phyloP scores from a whole-genome alignment of 805 yeast species.

The Yarrowia alimentaria region DNA sequence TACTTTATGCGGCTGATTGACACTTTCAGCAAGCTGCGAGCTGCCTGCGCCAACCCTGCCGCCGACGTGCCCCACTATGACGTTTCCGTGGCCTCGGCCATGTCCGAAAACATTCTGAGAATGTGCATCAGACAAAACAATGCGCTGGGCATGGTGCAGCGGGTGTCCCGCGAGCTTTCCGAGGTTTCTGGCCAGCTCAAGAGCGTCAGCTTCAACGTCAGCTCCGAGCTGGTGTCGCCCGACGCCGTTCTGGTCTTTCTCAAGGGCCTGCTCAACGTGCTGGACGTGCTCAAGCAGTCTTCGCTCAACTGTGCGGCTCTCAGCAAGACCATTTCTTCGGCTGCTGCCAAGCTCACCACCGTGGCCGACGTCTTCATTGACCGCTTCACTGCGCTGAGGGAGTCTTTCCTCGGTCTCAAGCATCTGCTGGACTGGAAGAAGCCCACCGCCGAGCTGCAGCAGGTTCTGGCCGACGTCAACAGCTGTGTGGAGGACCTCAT shows the following conservation, averaged over 20 bases:
- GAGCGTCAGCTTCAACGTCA: background rate
- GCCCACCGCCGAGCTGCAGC: background rate
- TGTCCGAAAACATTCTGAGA: conserved; percentile 24
- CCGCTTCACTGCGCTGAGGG: background rate
- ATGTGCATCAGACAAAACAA: conserved; percentile 22
- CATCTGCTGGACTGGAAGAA: conserved; percentile 20
- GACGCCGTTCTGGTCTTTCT: too few species aligned
- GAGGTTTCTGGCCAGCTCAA: background rate
- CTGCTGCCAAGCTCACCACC: background rate
- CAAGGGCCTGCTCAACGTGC: too few species aligned
- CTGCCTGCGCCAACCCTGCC: conserved; percentile 56
- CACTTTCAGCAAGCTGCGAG: conserved; percentile 72
- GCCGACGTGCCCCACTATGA: conserved; percentile 63
- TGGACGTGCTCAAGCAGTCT: too few species aligned
- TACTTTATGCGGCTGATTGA: conserved; percentile 73
- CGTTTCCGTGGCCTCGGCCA: conserved; percentile 23
- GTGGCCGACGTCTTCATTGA: conserved; percentile 3
- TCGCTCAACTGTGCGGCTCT: too few species aligned
- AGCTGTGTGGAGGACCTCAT: background rate
- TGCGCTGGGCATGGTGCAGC: conserved; percentile 3
- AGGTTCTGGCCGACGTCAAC: background rate
- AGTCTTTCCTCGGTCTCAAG: background rate
- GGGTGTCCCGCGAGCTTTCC: background rate
- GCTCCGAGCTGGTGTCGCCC: too few species aligned
- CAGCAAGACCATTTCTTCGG: conserved; percentile 2